Base-by-base conservation (phyloP, 805 yeast species). In the Hanseniaspora occidentalis region DNA sequence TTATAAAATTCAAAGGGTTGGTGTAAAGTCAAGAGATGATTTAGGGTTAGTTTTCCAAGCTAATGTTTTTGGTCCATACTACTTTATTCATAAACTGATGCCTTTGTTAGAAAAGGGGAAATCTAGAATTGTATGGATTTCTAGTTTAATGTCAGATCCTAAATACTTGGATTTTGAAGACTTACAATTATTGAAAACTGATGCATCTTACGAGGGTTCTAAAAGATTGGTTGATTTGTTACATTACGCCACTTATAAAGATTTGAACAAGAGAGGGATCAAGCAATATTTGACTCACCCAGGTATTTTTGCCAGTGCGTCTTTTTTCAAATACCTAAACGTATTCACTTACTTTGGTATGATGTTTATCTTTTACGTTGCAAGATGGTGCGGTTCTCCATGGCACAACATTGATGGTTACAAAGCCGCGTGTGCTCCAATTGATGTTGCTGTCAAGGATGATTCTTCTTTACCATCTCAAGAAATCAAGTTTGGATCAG, bases 31-130 rank as follows among this genome's bases (percentile, higher is more conserved):
- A 1, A 57, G 53, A 16, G 98, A 92, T 59, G 86, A 75, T 0
- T 50, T 89, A 66, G 96, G 97, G 1, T 63, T 82, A 23, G 85
- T 86, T 3, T 92, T 89, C 64, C 95, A 92, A 60, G 94, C 92
- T 4, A 92, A 92, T 55, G 95, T 89, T n/a, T 84, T 92, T 62
- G 95, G 95, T 0, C 97, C 97, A 2, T 88, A 83, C 63, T 92
- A 78, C 58, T 63, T 92, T 40, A 68, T 88, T 40, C 83, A 81
- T 49, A 77, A 73, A 46, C 61, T 89, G 17, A 57, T 67, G 31
- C 74, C 74, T 2, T 60, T 75, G 27, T 60, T 88, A n/a, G 47
- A 60, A 8, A 56, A 61, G 2, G 63, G 66, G 2, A 78, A 80
- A 3, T 86, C 92, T 1, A 70, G 71, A 42, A 65, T 86, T 29